Base-by-base conservation (phyloP, 352 stramenopile genomes). In the Phytopythium boreale region DNA sequence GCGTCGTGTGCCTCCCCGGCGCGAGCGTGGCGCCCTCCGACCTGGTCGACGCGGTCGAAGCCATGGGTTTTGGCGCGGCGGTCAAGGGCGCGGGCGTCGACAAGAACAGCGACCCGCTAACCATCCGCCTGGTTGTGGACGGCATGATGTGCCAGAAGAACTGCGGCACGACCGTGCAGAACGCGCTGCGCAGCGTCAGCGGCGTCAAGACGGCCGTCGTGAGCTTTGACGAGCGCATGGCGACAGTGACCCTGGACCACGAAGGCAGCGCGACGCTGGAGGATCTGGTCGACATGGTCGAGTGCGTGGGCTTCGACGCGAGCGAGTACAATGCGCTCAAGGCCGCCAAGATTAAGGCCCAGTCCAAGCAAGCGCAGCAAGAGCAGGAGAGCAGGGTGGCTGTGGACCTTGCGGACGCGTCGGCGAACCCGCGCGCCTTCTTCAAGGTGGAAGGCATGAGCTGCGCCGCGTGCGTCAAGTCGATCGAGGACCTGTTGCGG, bases 141-240 rank as follows among this genome's bases (percentile, higher is more conserved):
- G 93, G 93, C 52, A 97, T 98, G 84, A 97, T 97, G 76, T 97
- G 92, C 57, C 90, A 98, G 75, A 98, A 98, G 59, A 98, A 98
- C 73, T 97, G 94, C 68, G 97, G 97, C 58, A 90, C 72, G 41
- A 97, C 92, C 7, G 89, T 97, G 6, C 65, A 92, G 70, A 94
- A 93, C 70, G 88, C 90, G 41, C 70, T 98, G 62, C 63, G 71
- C n/a, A 74, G 68, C n/a, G 84, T 96, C 34, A 71, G 86, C 55
- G 88, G 89, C 59, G 92, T 97, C 44, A 51, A 71, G 41, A 61
- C 65, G 20, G 91, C 72, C 1, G 74, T 90, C 22, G 89, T 97
- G 22, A 70, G 67, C 46, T 95, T 96, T 59, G 82, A 89, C 31
- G 83, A 88, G 66, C 76, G 79, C 52, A 77, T 88, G 55, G 82